Percentiles rank a stretch among this genome's conserved stretches.
phyloP scores from a whole-genome alignment of 192 early-diverging fungal species.

The Lobosporangium transversale region DNA sequence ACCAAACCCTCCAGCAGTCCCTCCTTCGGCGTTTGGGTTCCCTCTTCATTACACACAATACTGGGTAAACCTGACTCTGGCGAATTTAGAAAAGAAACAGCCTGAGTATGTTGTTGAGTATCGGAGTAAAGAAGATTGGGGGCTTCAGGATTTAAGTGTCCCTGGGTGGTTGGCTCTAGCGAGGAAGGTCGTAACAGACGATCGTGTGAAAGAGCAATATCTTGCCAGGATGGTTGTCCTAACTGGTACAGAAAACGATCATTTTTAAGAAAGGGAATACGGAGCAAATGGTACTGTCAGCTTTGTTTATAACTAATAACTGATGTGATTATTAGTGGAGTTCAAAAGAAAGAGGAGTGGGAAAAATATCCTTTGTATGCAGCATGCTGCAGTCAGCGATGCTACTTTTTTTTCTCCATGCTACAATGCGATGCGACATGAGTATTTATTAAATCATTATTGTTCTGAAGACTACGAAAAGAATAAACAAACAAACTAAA shows the following conservation, averaged over 20 bases:
- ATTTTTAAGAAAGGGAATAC: not conserved
- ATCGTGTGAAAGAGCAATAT: constrained; percentile 8
- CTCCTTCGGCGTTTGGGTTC: constrained; percentile 43
- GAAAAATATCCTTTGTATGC: no score
- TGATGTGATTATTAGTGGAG: not conserved
- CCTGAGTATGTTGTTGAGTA: constrained; percentile 62
- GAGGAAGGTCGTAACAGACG: constrained; percentile 25
- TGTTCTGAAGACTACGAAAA: no score
- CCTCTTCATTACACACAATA: constrained; percentile 54
- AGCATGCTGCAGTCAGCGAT: no score
- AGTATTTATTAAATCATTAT: no score
- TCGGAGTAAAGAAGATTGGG: constrained; percentile 55
- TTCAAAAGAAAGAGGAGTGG: no score
- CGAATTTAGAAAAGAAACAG: constrained; percentile 31
- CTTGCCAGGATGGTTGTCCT: constrained; percentile 47
- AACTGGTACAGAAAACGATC: constrained; percentile 40
- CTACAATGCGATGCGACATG: no score
- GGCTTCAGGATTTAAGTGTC: constrained; percentile 57
- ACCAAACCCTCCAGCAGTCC: constrained; percentile 24
- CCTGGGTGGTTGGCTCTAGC: constrained; percentile 59
- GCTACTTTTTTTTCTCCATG: no score
- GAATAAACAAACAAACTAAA: no score
- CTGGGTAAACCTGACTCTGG: constrained; percentile 52
- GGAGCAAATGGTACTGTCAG: no score
- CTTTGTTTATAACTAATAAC: no score